Percentiles rank a stretch among this genome's conserved stretches.
Evolutionary conservation across 2,329 filamentous ascomycete genomes (phyloP).

Genomic region (Dactylellina haptotyla): DNA sequence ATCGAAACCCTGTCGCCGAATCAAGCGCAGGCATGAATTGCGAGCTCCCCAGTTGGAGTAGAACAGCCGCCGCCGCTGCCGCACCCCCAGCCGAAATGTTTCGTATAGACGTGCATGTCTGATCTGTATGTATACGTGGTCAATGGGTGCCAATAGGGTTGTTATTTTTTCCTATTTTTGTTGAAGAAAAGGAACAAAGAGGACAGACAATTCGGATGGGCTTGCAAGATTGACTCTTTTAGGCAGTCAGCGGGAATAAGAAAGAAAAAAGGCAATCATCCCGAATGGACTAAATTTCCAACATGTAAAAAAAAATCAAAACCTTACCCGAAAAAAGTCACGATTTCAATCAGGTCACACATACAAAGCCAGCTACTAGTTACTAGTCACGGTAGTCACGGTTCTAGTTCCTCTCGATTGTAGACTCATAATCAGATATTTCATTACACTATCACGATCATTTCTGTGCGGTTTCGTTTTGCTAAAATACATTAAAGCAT

Average conservation of each 20-base stretch:
- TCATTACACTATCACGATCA: conserved; percentile 52
- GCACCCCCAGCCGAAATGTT: not conserved
- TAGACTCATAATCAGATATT: not conserved
- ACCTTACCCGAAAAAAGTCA: too few species aligned
- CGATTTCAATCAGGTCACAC: too few species aligned
- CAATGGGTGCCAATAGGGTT: too few species aligned
- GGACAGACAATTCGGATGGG: too few species aligned
- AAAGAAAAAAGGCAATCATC: not conserved
- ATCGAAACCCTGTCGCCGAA: conserved; percentile 1
- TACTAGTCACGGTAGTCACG: too few species aligned
- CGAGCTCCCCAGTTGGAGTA: not conserved
- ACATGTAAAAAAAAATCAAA: too few species aligned
- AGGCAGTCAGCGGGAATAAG: too few species aligned
- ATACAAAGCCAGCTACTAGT: too few species aligned
- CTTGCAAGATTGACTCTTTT: too few species aligned
- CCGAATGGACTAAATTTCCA: not conserved
- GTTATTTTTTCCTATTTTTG: too few species aligned
- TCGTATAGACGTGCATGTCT: not conserved
- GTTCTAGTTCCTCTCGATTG: not conserved
- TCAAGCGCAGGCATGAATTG: not conserved
- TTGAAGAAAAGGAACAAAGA: too few species aligned
- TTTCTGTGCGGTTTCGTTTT: not conserved
- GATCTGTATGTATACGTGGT: conserved; percentile 8
- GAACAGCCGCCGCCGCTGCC: too few species aligned
- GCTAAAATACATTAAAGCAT: not conserved